Evolutionary conservation across 2,329 filamentous ascomycete genomes (phyloP).

Genomic region (Alternaria burnsii): DNA sequence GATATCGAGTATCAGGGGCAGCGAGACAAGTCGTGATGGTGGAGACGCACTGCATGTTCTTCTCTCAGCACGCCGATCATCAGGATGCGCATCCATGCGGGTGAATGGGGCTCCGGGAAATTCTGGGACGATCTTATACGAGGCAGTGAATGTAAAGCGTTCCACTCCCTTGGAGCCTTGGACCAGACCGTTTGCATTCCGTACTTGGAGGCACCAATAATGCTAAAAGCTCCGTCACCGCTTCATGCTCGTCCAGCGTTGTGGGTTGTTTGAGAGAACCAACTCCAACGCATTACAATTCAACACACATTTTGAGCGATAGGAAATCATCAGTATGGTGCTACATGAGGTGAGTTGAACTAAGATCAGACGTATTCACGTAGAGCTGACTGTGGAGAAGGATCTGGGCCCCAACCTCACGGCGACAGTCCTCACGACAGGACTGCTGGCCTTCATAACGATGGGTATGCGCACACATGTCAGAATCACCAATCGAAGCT

Average conservation of each 20-base stretch:
- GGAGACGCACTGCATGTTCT: background rate
- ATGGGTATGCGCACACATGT: conserved; percentile 31
- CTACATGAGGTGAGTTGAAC: conserved; percentile 16
- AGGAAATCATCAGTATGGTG: background rate
- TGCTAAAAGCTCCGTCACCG: background rate
- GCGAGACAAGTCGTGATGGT: background rate
- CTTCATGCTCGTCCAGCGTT: background rate
- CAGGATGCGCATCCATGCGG: background rate
- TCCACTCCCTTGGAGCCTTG: background rate
- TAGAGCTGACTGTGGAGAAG: background rate
- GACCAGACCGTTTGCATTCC: background rate
- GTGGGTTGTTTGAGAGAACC: background rate
- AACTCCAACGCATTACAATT: background rate
- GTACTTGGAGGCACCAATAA: background rate
- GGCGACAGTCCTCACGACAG: conserved; percentile 27
- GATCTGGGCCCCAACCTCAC: conserved; percentile 28
- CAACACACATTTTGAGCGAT: background rate
- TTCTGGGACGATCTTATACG: background rate
- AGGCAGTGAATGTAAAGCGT: conserved; percentile 2
- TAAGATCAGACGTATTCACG: background rate
- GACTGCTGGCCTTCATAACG: conserved; percentile 22
- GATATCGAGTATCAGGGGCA: background rate
- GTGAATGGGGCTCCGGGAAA: background rate
- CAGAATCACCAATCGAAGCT: conserved; percentile 26
- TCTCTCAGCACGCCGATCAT: background rate